phyloP scores from a whole-genome alignment of 73 alveolate species.

The Paramecium sexaurelia region DNA sequence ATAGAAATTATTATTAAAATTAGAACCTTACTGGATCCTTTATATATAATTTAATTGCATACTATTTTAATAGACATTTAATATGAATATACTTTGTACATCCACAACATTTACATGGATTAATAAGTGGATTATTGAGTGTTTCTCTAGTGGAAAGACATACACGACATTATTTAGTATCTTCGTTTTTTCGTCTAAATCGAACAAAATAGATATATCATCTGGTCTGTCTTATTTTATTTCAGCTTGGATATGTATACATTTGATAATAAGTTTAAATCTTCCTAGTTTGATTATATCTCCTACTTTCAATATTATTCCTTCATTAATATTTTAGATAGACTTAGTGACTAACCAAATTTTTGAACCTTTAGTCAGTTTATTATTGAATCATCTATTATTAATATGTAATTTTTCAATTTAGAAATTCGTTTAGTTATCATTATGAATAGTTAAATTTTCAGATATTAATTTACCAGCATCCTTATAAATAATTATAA shows the following conservation, averaged over 20 bases:
- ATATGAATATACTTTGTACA: slow-evolving; percentile 67
- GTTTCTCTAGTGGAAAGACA: slow-evolving; percentile 50
- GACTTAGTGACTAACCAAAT: slow-evolving; percentile 54
- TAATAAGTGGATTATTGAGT: slow-evolving; percentile 53
- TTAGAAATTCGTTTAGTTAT: not conserved
- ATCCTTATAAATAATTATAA: not conserved
- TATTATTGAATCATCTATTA: not conserved
- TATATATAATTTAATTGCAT: not conserved
- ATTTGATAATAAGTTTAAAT: slow-evolving; percentile 70
- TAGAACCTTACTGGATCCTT: not conserved
- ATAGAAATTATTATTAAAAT: slow-evolving; percentile 19
- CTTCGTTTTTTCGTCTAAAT: not conserved
- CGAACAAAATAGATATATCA: not conserved
- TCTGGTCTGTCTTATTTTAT: not conserved
- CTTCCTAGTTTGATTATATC: slow-evolving; percentile 75
- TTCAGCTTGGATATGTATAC: slow-evolving; percentile 25
- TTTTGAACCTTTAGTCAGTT: not conserved
- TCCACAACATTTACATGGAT: slow-evolving; percentile 73
- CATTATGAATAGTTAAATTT: slow-evolving; percentile 11
- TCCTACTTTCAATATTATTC: slow-evolving; percentile 65
- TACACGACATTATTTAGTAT: slow-evolving; percentile 50
- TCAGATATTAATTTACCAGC: slow-evolving; percentile 2
- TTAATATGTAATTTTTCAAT: not conserved
- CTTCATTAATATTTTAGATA: slow-evolving; percentile 58
- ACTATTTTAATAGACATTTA: slow-evolving; percentile 50